Evolutionary conservation across 2,329 filamentous ascomycete genomes (phyloP).

Genomic region (Beauveria sp.): DNA sequence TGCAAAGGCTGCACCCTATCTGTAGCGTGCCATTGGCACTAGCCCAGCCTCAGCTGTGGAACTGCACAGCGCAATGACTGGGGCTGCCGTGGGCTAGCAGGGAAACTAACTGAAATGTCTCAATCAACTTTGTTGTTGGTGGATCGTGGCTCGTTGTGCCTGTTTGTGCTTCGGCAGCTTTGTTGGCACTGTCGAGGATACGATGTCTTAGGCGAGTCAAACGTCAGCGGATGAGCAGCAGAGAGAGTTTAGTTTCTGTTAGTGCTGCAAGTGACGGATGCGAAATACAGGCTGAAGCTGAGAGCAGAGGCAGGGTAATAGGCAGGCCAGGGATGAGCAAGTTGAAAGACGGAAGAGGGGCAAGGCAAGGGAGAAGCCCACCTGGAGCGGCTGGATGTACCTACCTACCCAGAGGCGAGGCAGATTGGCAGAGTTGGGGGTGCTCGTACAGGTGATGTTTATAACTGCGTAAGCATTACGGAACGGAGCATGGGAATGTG

Average conservation of each 20-base stretch:
- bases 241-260: too few relatives aligned
- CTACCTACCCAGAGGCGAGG: background rate
- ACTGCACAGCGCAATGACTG: background rate
- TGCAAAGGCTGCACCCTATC: background rate
- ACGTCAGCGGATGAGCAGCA: background rate
- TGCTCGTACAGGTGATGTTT: background rate
- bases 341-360: background rate
- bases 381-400: background rate
- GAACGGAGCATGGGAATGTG: background rate
- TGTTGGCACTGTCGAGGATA: background rate
- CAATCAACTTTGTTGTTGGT: background rate
- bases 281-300: background rate
- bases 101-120: background rate
- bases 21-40: background rate
- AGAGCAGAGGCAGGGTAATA: background rate
- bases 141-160: background rate
- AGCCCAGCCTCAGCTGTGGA: conserved; percentile 8
- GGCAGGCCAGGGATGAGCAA: background rate
- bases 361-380: background rate
- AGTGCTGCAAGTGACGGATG: too few relatives aligned
- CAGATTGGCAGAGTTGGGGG: background rate
- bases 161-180: background rate
- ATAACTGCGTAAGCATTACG: background rate
- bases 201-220: background rate
- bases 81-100: too few relatives aligned